Base-by-base conservation (phyloP, 192 early-diverging fungal species). In the Chytriomyces hyalinus region DNA sequence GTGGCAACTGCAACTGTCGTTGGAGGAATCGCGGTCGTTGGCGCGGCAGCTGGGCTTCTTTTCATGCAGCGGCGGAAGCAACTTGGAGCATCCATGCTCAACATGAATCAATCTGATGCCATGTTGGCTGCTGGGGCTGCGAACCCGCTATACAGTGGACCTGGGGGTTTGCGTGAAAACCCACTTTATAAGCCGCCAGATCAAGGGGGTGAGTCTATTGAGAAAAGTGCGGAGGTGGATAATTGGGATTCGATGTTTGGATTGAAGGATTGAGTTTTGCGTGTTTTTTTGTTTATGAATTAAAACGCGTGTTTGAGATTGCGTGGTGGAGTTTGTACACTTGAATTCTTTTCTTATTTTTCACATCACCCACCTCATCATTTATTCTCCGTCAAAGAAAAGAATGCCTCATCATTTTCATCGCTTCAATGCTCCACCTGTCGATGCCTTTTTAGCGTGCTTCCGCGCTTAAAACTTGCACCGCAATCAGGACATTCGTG, bases 21-120 rank as follows among this genome's bases (percentile, higher is more conserved):
- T 43, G 66, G 66, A 47, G 66, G 66, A 11, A 15, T 67, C 13
- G 46, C 66, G 15, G 66, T 28, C 11, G 46, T 67, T 67, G 66
- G 66, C 11, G 46, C 66, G 9, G 66, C 66, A 1, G 66, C 66
- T 47, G 66, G 17, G 3, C 43, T 10, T 11, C 15, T 67, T 47
- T 67, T 67, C 47, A 36, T 67, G 28, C 47, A 67, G 1, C 28
- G 66, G 10, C 11, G 66, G 24, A 48, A 36, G 1, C 11, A 46
- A 1, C 28, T 67, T 17, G 46, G 46, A 11, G 46, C 66, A 4
- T 36, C 66, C 15, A 24, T 47, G 28, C 9, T 67, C 24, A 67
- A 67, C 47, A 9, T 67, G 8, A 67, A 36, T 48, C 9, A 47
- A 11, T 47, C 43, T 5, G 66, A 67, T 47, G 43, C 66, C 15